Base-by-base conservation (phyloP, 2,329 filamentous ascomycete species). In the Neonectria ditissima region DNA sequence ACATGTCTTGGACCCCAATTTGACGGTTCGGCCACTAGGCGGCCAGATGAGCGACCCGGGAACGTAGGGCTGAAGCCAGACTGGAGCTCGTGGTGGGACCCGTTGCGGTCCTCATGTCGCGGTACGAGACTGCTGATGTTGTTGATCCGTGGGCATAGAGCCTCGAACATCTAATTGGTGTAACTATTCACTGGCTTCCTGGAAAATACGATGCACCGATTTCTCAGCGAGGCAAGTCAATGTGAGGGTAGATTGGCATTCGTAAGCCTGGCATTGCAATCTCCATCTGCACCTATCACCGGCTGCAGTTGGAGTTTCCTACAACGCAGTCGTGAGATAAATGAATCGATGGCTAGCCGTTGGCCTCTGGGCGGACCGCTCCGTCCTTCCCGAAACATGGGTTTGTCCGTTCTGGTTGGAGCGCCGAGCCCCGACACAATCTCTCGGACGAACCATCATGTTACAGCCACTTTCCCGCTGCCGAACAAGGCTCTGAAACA, bases 41-140 rank as follows among this genome's bases (percentile, higher is more conserved):
- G 51, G 61, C 51, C 55, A 48, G 34, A 63, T 52, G 43, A 10
- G 51, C 45, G 48, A 57, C 59, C 41, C 44, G 32, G 56, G 47
- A 56, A 63, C 56, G 61, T 63, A 63, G 61, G 61, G 61, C 61
- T 63, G 61, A 63, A 52, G 48, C 61, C 30, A 48, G 54, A 55
- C 54, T 62, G 55, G 43, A 53, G 48, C 41, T 52, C 34, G 43
- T 28, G 50, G 59, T 61, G 55, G 59, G 47, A 50, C 50, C 55
- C 34, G 54, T 50, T 63, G 20, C 60, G 34, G 43, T 51, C 41
- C 18, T 55, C 48, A 22, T 50, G n/a, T 39, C 34, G 22, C 44
- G 14, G 48, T 43, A 18, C 24, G 39, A 50, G 50, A 63, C 50
- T 47, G 59, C 48, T 44, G 53, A 28, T 16, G 13, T 3, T 28